Percentiles rank a stretch among this genome's conserved stretches.
Evolutionary conservation across 2,329 filamentous ascomycete genomes (phyloP).

Genomic region (Chaetomium globosum): DNA sequence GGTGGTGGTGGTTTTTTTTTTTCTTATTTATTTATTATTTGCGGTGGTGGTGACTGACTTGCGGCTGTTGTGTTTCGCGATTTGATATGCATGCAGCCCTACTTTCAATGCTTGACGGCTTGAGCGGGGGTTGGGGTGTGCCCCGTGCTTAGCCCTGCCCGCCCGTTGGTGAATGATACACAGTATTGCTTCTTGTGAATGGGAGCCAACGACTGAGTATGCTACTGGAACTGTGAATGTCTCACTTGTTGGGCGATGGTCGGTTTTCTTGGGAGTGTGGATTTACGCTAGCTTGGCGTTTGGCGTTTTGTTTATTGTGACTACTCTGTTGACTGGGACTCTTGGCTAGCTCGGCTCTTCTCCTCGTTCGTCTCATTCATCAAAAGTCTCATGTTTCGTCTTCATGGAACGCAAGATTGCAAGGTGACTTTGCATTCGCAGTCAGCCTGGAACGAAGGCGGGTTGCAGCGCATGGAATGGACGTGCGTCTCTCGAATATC

Average conservation of each 20-base stretch:
- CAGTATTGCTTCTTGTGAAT: too few relatives aligned
- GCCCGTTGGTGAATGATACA: not conserved
- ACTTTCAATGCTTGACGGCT: constrained; percentile 1
- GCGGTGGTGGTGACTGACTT: not conserved
- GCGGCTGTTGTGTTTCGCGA: not conserved
- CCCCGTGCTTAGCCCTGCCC: too few relatives aligned
- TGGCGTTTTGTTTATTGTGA: not conserved
- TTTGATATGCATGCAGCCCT: constrained; percentile 19
- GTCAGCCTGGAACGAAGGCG: not conserved
- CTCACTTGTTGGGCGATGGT: not conserved
- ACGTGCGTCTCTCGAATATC: not conserved
- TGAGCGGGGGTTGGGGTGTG: not conserved
- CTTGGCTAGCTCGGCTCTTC: too few relatives aligned
- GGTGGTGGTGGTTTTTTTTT: not conserved
- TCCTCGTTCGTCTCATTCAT: not conserved
- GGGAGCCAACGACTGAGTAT: too few relatives aligned
- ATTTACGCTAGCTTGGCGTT: not conserved
- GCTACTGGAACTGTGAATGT: not conserved
- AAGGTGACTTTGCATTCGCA: not conserved
- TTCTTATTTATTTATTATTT: not conserved
- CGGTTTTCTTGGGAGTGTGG: not conserved
- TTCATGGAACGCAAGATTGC: not conserved
- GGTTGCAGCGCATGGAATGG: not conserved
- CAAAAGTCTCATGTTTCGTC: not conserved
- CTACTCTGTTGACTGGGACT: too few relatives aligned